Evolutionary conservation across 2,329 filamentous ascomycete genomes (phyloP), one percentile per base, ranked within the genome.

Genomic region (Neonectria ditissima): DNA sequence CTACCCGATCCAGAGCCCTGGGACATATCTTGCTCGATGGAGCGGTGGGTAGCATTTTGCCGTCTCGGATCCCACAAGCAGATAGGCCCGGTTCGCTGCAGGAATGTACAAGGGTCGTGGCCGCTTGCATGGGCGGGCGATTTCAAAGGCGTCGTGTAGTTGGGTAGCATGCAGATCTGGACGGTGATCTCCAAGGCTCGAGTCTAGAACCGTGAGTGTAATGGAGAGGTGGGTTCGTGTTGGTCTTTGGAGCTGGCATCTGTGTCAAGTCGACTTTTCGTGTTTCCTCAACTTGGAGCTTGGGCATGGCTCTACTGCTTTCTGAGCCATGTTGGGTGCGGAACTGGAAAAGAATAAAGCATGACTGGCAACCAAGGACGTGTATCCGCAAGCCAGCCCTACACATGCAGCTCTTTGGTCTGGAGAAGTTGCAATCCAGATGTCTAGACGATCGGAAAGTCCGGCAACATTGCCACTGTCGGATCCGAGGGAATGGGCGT

Each of bases 381-480:
- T n/a, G n/a, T n/a, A n/a, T n/a, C n/a, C n/a, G n/a, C n/a, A n/a
- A n/a, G n/a, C n/a, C n/a, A n/a, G n/a, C n/a, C n/a, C n/a, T n/a
- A n/a, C n/a, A n/a, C n/a, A 34, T 57, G 54, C 54, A 47, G 54
- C 54, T 57, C 53, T 30, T 2, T 11, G 43, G 47, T 39, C 48
- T 41, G 47, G 48, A 20, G n/a, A 43, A 20, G 55, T 58, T 50
- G 48, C 30, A 48, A 47, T 14, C 5, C 8, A 11, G 11, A 47
- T 53, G 11, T 54, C 30, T 39, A 62, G 60, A 50, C 50, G 5
- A 58, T 53, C 54, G 55, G 48, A 34, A 20, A 34, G 18, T 22
- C 55, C 48, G 60, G 50, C 51, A 47, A 50, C 41, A 54, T 54
- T 43, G 55, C 54, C 54, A 48, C 32, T 9, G 10, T 58, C 54